Conservation (phyloP, 106 monocot species). For the Amphibolis antarctica region DNA sequence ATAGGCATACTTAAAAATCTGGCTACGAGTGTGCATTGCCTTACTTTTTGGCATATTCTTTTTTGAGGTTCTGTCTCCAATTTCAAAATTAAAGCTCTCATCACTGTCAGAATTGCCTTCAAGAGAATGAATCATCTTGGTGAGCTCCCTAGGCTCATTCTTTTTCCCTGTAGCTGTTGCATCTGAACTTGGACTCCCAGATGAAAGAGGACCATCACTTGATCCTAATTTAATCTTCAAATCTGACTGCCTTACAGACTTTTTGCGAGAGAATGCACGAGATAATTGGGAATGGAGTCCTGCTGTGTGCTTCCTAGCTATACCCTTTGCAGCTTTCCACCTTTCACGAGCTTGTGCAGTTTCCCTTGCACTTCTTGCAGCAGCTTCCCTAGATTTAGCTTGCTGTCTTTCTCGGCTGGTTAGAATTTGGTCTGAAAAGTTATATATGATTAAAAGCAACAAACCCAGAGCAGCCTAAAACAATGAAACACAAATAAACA, state of each 20-base stretch:
- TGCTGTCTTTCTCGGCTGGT: conserved; percentile 57
- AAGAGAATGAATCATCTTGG: conserved; percentile 40
- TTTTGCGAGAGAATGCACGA: conserved; percentile 64
- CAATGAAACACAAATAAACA: neutral
- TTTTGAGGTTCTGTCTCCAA: conserved; percentile 58
- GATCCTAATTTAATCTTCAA: conserved; percentile 6
- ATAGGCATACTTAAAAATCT: conserved; percentile 92
- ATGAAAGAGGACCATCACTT: conserved; percentile 6
- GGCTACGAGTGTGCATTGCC: conserved; percentile 67
- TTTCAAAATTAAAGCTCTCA: conserved; percentile 50
- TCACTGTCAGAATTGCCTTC: conserved; percentile 46
- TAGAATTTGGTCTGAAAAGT: conserved; percentile 71
- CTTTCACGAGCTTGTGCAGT: conserved; percentile 75
- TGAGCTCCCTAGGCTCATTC: conserved; percentile 40
- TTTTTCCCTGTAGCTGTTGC: conserved; percentile 15
- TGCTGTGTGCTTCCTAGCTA: conserved; percentile 64
- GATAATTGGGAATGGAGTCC: conserved; percentile 49
- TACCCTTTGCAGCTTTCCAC: conserved; percentile 73
- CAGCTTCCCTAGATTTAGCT: conserved; percentile 89
- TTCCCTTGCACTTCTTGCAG: conserved; percentile 72
- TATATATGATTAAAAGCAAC: conserved; percentile 74
- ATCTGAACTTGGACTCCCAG: conserved; percentile 2
- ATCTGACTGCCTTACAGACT: conserved; percentile 20
- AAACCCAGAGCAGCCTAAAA: conserved; percentile 46
- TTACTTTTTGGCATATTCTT: conserved; percentile 50